Base-by-base conservation (phyloP, 2,329 filamentous ascomycete genomes). In the Xylariaceae sp. region DNA sequence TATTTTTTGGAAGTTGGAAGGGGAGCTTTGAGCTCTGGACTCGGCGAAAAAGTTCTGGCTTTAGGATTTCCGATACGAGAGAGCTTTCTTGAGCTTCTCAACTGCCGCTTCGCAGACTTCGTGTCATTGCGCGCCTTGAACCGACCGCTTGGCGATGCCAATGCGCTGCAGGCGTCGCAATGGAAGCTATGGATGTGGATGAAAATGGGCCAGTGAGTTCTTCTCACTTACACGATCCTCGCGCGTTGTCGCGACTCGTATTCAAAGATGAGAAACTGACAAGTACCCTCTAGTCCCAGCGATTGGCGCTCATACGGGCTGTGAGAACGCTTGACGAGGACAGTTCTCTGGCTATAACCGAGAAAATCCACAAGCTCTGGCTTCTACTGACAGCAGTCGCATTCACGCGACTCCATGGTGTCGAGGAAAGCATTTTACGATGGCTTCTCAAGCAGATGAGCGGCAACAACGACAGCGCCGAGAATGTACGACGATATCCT, bases 361-460 rank as follows among this genome's bases (percentile, higher is more conserved):
- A 80, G 59, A 82, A 79, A 37, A 74, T 85, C 45, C 72, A 76
- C 56, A 71, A 72, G 17, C 65, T 85, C 11, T 84, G 81, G 82
- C 73, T 71, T 5, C 71, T 74, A 4, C 71, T 85, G n/a, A 74
- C 76, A 3, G 73, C 74, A 1, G 74, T 75, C 1, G 74, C 73
- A 2, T 69, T 74, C 18, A 72, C 73, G 1, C 72, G 73, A 41
- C 82, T 82, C 51, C 80, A 78, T 62, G 81, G 81, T 2, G 77
- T 80, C 2, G 82, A 85, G 64, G 80, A 84, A 65, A 82, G 78
- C 60, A 79, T 84, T 55, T 67, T 89, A 58, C 78, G 83, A 74
- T 85, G 85, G 77, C 76, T 90, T 1, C 78, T 88, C 56, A 85
- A 86, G 66, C 79, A 79, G 56, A 85, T 85, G 82, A 80, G 79